Conservation (phyloP, 345 rosid species). For the Gossypium bickii region DNA sequence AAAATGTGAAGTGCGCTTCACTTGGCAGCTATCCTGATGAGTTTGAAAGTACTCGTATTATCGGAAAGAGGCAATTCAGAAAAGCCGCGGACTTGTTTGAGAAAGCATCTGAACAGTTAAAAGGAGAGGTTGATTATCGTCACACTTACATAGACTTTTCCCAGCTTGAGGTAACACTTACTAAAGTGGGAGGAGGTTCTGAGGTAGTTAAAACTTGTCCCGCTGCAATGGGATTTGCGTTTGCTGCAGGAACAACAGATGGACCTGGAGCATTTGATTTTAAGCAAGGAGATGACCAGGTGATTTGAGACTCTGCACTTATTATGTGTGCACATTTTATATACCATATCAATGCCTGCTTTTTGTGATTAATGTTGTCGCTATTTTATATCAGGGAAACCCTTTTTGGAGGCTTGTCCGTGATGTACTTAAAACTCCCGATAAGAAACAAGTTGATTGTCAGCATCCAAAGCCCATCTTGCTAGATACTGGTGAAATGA, state of each 20-base stretch:
- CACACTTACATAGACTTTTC: conserved; percentile 82
- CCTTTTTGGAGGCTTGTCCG: conserved; percentile 90
- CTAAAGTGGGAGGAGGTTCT: conserved; percentile 57
- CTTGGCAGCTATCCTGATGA: conserved; percentile 80
- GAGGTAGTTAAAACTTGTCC: conserved; percentile 84
- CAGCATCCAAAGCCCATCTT: conserved; percentile 92
- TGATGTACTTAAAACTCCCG: conserved; percentile 62
- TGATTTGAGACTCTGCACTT: conserved; percentile 24
- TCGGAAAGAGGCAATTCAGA: conserved; percentile 88
- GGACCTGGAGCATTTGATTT: conserved; percentile 99
- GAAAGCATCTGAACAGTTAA: conserved; percentile 70
- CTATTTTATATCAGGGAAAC: conserved; percentile 62
- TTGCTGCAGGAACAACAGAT: conserved; percentile 99
- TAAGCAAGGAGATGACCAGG: conserved; percentile 92
- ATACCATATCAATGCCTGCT: conserved; percentile 14
- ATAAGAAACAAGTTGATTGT: conserved; percentile 64
- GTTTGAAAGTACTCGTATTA: conserved; percentile 88
- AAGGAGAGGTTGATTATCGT: conserved; percentile 76
- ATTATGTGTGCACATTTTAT: neutral
- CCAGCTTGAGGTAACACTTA: conserved; percentile 69
- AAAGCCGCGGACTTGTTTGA: conserved; percentile 76
- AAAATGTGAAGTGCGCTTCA: conserved; percentile 15
- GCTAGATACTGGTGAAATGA: conserved; percentile 99
- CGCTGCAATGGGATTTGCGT: conserved; percentile 95
- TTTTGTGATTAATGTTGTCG: conserved; percentile 3